Evolutionary conservation across 1,139 yeast genomes (phyloP).

Genomic region (Pichia sp.): DNA sequence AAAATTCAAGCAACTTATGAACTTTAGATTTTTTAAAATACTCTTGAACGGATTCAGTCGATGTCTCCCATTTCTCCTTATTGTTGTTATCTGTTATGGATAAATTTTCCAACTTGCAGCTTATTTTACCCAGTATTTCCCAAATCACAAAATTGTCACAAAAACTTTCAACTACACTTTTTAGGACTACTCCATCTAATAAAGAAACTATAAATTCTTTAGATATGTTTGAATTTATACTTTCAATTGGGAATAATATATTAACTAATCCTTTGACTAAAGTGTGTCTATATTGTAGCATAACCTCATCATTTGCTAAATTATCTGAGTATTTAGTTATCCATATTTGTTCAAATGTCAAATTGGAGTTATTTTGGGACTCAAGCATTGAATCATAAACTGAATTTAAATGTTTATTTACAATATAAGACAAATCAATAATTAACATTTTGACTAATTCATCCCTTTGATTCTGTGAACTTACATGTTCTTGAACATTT

Average conservation of each 20-base stretch:
- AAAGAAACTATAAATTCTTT: constrained; percentile 34
- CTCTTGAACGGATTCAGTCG: neutral
- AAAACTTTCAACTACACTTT: constrained; percentile 35
- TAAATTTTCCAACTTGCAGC: constrained; percentile 12
- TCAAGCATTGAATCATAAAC: constrained; percentile 10
- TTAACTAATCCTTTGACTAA: constrained; percentile 32
- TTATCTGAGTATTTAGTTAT: constrained; percentile 16
- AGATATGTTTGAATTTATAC: constrained; percentile 33
- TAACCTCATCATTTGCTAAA: constrained; percentile 27
- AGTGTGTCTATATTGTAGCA: constrained; percentile 25
- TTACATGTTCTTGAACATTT: constrained; percentile 31
- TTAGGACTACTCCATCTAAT: constrained; percentile 37
- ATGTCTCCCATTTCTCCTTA: neutral
- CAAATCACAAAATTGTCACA: constrained; percentile 42
- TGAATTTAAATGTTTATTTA: constrained; percentile 11
- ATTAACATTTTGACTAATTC: constrained; percentile 40
- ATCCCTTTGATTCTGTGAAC: constrained; percentile 5
- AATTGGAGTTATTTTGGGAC: constrained; percentile 5
- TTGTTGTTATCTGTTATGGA: neutral
- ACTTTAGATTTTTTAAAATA: neutral
- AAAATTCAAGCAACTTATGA: constrained; percentile 2
- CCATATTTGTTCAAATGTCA: neutral
- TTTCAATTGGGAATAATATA: constrained; percentile 35
- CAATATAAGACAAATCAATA: constrained; percentile 27
- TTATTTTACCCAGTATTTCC: constrained; percentile 33